Percentiles rank a stretch among this genome's conserved stretches.
These are phyloP conservation scores for Solanum pimpinellifolium DNA, from an alignment of 257 asterid species.

Conservation along the genomic window DNA sequence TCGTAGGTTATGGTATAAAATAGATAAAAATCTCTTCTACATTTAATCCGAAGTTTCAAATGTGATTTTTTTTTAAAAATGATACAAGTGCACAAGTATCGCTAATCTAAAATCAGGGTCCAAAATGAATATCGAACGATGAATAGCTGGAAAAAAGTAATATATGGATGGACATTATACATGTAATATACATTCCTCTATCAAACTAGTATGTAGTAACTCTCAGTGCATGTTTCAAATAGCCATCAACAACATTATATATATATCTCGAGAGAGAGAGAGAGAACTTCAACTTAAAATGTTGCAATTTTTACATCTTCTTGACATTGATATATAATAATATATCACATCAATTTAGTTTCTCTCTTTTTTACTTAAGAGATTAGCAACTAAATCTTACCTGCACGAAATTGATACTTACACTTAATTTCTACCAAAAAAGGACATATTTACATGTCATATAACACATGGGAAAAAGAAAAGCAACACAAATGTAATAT, in stretches of 20 bases:
- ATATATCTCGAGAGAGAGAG: neutral
- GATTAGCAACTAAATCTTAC: neutral
- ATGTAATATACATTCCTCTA: neutral
- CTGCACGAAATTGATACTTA: neutral
- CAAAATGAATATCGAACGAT: neutral
- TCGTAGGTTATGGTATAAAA: neutral
- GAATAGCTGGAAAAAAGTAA: neutral
- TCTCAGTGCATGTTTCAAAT: neutral
- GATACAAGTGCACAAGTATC: neutral
- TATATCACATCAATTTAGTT: slow-evolving; percentile 2
- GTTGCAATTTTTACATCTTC: neutral
- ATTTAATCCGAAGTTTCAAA: neutral
- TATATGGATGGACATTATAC: neutral
- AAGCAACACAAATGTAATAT: neutral
- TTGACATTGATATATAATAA: slow-evolving; percentile 1
- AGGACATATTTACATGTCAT: neutral
- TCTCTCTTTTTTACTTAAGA: neutral
- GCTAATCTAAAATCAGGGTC: neutral
- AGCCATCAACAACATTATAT: neutral
- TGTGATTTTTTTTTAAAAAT: neutral
- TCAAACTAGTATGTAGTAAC: slow-evolving; percentile 1
- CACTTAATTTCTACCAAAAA: neutral
- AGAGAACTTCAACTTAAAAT: neutral
- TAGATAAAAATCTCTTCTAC: neutral
- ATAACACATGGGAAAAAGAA: neutral